Conservation (phyloP, 495 filamentous ascomycete species). For the Lophiostoma macrostomum region DNA sequence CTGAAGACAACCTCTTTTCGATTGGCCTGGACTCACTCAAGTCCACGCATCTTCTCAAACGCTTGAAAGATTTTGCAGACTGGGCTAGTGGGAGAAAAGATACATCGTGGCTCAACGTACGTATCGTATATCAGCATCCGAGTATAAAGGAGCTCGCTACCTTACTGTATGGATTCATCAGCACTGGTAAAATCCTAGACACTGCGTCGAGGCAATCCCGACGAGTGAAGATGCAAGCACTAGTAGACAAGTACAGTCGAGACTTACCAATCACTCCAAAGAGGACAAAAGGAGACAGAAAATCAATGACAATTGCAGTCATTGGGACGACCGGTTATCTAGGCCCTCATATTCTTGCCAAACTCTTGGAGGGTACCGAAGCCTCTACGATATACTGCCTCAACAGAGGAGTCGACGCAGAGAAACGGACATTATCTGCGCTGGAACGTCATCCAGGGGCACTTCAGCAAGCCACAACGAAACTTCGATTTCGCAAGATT, state of each 20-base stretch:
- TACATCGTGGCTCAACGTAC: constrained; percentile 9
- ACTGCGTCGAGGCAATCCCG: background rate
- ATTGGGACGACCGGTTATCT: constrained; percentile 41
- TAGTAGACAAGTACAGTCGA: constrained; percentile 1
- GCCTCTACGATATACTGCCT: constrained; percentile 34
- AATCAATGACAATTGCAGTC: constrained; percentile 14
- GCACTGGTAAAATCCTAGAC: background rate
- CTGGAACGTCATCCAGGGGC: background rate
- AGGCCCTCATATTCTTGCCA: constrained; percentile 34
- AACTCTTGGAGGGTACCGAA: constrained; percentile 11
- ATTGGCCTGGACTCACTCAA: constrained; percentile 11
- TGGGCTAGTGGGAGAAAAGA: background rate
- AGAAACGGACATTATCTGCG: background rate
- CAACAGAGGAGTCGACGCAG: constrained; percentile 13
- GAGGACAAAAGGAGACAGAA: background rate
- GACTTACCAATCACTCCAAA: background rate
- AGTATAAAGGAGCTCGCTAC: background rate
- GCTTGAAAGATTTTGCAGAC: background rate
- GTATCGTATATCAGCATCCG: background rate
- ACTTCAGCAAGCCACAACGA: background rate
- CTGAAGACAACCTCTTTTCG: constrained; percentile 8
- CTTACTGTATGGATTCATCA: constrained; percentile 1
- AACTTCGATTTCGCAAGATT: background rate
- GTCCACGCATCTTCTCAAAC: constrained; percentile 1
- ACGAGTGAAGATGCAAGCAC: background rate